phyloP scores from a whole-genome alignment of 2,329 filamentous ascomycete genomes.

The Pestalotiopsis sp. region DNA sequence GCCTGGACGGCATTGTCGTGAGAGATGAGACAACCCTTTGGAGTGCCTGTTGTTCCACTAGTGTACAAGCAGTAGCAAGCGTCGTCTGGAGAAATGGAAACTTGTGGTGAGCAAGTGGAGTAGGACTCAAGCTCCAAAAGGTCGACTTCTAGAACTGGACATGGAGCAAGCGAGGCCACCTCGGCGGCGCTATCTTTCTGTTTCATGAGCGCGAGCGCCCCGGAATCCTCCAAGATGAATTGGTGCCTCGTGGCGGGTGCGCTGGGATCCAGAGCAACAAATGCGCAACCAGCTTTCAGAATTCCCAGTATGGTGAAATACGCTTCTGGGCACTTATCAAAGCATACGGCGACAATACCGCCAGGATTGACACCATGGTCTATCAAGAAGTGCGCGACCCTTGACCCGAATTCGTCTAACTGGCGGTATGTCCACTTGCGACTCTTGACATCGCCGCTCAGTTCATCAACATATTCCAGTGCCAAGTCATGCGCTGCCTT shows the following conservation, averaged over 20 bases:
- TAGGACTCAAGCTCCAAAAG: conserved; percentile 29
- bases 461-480: conserved; percentile 71
- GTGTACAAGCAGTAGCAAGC: conserved; percentile 86
- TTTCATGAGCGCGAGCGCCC: conserved; percentile 64
- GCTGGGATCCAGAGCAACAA: conserved; percentile 76
- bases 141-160: conserved; percentile 35
- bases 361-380: conserved; percentile 52
- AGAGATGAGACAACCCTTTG: conserved; percentile 86
- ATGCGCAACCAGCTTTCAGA: conserved; percentile 79
- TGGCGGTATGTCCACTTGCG: conserved; percentile 74
- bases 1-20: conserved; percentile 89
- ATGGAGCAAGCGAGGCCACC: conserved; percentile 34
- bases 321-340: conserved; percentile 83
- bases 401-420: conserved; percentile 71
- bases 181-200: conserved; percentile 29
- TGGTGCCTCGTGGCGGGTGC: conserved; percentile 73
- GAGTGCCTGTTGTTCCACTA: conserved; percentile 82
- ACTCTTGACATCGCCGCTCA: conserved; percentile 49
- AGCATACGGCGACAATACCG: conserved; percentile 73
- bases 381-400: conserved; percentile 67
- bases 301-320: conserved; percentile 82
- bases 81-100: conserved; percentile 47
- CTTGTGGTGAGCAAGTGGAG: conserved; percentile 22
- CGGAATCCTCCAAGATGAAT: conserved; percentile 78
- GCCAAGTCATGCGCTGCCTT: conserved; percentile 62